These are phyloP conservation scores for Ormosia semicastrata DNA, from an alignment of 306 rosid species.

Conservation along the genomic window DNA sequence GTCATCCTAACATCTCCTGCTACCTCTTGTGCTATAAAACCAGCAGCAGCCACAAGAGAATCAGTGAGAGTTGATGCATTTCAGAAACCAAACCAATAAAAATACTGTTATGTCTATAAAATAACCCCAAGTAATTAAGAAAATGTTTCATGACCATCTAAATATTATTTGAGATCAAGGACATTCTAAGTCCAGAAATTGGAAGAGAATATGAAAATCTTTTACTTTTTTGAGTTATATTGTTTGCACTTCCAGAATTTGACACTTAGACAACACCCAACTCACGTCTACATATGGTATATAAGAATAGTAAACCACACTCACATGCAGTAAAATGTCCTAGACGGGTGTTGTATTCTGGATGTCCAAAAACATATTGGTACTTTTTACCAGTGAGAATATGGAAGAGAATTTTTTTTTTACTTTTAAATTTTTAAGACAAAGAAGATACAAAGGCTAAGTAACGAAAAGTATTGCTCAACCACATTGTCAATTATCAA, in stretches of 20 bases:
- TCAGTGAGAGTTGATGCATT: conserved; percentile 70
- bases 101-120: neutral
- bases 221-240: neutral
- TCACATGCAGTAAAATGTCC: no score
- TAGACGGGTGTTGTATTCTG: no score
- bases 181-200: neutral
- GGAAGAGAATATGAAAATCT: neutral
- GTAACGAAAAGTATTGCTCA: neutral
- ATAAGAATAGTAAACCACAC: no score
- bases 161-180: neutral
- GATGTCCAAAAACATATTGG: no score
- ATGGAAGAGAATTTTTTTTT: no score
- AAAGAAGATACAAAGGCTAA: neutral
- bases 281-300: no score
- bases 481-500: neutral
- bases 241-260: no score
- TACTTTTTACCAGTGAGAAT: no score
- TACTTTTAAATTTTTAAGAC: neutral
- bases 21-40: conserved; percentile 74
- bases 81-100: neutral
- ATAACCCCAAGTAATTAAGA: neutral
- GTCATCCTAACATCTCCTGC: conserved; percentile 88
- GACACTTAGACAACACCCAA: no score
- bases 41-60: conserved; percentile 87
- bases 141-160: no score